A percentile compares a stretch with the other conserved stretches of the same genome.
Evolutionary conservation across 345 rosid species (phyloP).

Genomic region (Draba incana): DNA sequence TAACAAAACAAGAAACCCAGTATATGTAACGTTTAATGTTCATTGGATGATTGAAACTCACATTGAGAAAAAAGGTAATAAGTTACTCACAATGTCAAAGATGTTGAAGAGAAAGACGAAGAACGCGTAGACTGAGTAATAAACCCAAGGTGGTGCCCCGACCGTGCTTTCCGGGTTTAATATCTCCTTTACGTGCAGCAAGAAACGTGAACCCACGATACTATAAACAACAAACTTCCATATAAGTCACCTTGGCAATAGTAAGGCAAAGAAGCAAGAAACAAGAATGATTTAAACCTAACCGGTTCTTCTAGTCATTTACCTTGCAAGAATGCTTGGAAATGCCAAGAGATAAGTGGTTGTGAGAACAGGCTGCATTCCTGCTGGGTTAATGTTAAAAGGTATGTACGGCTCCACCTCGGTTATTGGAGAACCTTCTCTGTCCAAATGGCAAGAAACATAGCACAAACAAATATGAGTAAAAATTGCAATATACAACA

Average conservation of each 20-base stretch:
- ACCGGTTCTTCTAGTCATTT: background rate
- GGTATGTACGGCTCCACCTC: constrained; percentile 97
- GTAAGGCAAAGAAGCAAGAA: constrained; percentile 13
- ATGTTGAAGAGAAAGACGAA: constrained; percentile 91
- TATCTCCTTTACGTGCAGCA: constrained; percentile 79
- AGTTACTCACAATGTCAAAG: constrained; percentile 86
- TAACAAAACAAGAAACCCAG: constrained; percentile 8
- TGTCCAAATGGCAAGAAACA: constrained; percentile 46
- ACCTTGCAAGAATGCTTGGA: constrained; percentile 96
- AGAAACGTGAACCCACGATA: constrained; percentile 72
- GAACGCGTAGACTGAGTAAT: constrained; percentile 85
- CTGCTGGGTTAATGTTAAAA: constrained; percentile 92
- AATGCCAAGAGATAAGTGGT: constrained; percentile 84
- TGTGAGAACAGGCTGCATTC: constrained; percentile 97
- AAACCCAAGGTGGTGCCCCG: constrained; percentile 93
- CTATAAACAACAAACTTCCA: constrained; percentile 49
- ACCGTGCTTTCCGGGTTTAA: constrained; percentile 80
- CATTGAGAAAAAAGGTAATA: background rate
- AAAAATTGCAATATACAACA: constrained; percentile 1
- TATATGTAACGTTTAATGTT: constrained; percentile 7
- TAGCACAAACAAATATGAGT: constrained; percentile 22
- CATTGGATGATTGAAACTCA: constrained; percentile 11
- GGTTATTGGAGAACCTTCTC: constrained; percentile 84
- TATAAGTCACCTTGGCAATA: constrained; percentile 40
- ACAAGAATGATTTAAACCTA: background rate